Percentiles rank a stretch among this genome's conserved stretches.
Conservation (phyloP, 208 protist species). For the Trypanosoma cruzi region DNA sequence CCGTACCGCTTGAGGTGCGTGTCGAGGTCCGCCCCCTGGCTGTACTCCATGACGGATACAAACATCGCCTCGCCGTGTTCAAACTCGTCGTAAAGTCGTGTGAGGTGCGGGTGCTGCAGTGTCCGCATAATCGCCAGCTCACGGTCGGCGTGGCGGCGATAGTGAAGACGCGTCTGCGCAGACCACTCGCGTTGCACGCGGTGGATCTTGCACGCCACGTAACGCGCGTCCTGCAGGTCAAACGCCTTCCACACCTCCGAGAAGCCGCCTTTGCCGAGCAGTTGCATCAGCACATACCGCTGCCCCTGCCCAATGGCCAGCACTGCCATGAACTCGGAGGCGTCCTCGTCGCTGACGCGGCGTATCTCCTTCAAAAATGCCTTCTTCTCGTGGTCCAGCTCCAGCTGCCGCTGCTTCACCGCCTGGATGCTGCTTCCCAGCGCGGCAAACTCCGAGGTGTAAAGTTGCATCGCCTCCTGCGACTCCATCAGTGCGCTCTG, state of each 20-base stretch:
- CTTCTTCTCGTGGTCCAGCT: conserved; percentile 73
- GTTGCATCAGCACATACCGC: conserved; percentile 88
- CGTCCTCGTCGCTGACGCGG: conserved; percentile 77
- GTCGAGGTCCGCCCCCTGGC: conserved; percentile 91
- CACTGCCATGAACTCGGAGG: conserved; percentile 58
- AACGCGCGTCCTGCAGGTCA: conserved; percentile 75
- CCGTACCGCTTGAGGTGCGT: conserved; percentile 87
- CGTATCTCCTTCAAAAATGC: conserved; percentile 83
- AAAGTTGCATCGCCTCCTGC: conserved; percentile 57
- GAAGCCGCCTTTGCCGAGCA: conserved; percentile 96
- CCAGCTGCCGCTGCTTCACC: conserved; percentile 42
- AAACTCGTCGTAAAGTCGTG: conserved; percentile 89
- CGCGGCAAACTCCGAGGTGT: conserved; percentile 52
- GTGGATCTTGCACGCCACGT: conserved; percentile 97
- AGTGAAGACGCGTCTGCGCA: conserved; percentile 86
- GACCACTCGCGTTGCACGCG: conserved; percentile 89
- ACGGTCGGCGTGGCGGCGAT: conserved; percentile 91
- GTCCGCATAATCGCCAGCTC: conserved; percentile 94
- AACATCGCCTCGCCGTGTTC: conserved; percentile 77
- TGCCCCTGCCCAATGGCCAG: conserved; percentile 49
- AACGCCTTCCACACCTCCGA: conserved; percentile 96
- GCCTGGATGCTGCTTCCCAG: conserved; percentile 38
- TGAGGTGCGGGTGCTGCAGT: conserved; percentile 88
- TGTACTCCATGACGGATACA: conserved; percentile 96
- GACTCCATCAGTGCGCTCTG: conserved; percentile 51